Evolutionary conservation across 129 eudicot species (phyloP).

Genomic region (Dittrichia graveolens): DNA sequence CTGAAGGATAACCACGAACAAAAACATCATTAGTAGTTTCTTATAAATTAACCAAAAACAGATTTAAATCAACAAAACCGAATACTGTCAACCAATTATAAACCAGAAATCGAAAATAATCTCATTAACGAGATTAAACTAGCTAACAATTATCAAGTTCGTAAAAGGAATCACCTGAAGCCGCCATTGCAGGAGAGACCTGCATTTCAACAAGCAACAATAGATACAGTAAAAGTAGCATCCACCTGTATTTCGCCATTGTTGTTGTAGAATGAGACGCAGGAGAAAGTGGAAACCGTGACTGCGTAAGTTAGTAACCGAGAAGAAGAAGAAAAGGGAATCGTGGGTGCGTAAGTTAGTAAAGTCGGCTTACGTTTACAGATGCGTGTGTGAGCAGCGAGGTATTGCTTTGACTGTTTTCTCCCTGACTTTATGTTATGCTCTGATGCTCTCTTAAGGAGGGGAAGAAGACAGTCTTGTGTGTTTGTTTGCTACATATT

Average conservation of each 20-base stretch:
- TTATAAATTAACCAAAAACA: too few species aligned
- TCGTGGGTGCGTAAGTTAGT: background rate
- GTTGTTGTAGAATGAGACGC: constrained; percentile 21
- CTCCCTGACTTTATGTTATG: constrained; percentile 13
- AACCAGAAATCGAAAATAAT: background rate
- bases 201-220: constrained; percentile 48
- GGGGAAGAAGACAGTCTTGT: constrained; percentile 24
- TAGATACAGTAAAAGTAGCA: constrained; percentile 29
- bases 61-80: too few species aligned
- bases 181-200: constrained; percentile 42
- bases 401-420: constrained; percentile 29
- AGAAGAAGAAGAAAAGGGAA: background rate
- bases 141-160: constrained; percentile 5
- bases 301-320: constrained; percentile 24
- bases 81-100: too few species aligned
- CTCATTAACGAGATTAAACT: background rate
- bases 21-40: too few species aligned
- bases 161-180: constrained; percentile 41
- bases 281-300: constrained; percentile 16
- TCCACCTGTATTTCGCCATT: constrained; percentile 37
- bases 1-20: too few species aligned
- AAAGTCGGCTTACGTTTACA: constrained; percentile 5
- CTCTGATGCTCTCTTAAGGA: background rate
- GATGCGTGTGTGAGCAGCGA: constrained; percentile 30
- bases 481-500: constrained; percentile 19